Base-by-base conservation (phyloP, 2,329 filamentous ascomycete species). In the Dactylellina haptotyla region DNA sequence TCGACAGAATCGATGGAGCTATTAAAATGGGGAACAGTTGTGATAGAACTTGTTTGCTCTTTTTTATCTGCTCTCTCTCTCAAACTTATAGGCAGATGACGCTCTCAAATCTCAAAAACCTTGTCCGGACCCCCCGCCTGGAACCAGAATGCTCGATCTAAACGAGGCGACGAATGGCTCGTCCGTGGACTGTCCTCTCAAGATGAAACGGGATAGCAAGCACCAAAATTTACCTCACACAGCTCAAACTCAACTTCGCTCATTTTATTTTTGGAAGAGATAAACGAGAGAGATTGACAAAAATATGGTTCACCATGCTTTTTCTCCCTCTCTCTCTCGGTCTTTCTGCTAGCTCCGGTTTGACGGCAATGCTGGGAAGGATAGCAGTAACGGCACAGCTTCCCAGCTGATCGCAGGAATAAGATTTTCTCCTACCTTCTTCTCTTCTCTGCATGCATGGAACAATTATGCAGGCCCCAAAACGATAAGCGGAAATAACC, bases 171-270 rank as follows among this genome's bases (percentile, higher is more conserved):
- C 46, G 46, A 30, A 26, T 50, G 23, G 46, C 12, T 26, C 23
- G 20, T 10, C 25, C 14, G 46, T 43, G 4, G 20, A 20, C 20
- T 20, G 18, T n/a, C 30, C 61, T 65, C 61, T 57, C 39, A 50
- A 56, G 61, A 39, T 65, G 61, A 65, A 65, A 65, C 61, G 51
- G 23, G 41, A 6, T 53, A 48, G 18, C 16, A 30, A 41, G 32
- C 23, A 51, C 26, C 45, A n/a, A n/a, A n/a, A n/a, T n/a, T n/a
- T n/a, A n/a, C n/a, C n/a, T n/a, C n/a, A n/a, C n/a, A n/a, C n/a
- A n/a, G n/a, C n/a, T n/a, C 37, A 18, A 32, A 41, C 41, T 43
- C 57, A 46, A 46, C 48, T 57, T 5, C 43, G 16, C 16, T 50
- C 46, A 54, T 46, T 50, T 41, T 56, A 50, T 37, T 50, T 50